These are phyloP conservation scores for Xylona heveae DNA, from an alignment of 495 filamentous ascomycete genomes.

Conservation along the genomic window DNA sequence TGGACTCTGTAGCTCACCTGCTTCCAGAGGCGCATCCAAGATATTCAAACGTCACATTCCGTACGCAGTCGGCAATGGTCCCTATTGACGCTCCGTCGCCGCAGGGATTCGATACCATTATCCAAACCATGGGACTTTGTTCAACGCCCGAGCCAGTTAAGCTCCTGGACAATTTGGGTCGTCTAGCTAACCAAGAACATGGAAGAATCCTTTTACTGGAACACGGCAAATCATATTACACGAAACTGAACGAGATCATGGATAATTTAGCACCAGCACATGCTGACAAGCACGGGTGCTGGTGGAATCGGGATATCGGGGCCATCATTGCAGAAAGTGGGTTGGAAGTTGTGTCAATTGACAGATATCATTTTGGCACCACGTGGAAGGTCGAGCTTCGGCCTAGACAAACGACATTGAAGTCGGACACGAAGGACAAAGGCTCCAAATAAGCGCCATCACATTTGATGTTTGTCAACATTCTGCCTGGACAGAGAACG, in stretches of 20 bases:
- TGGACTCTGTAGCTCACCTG: background rate
- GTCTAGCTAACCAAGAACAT: conserved; percentile 18
- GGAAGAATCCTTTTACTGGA: conserved; percentile 75
- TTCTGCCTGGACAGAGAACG: too few species aligned
- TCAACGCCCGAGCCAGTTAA: conserved; percentile 53
- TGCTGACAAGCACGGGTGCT: conserved; percentile 75
- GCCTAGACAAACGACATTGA: conserved; percentile 14
- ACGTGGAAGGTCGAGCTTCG: conserved; percentile 44
- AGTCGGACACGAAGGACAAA: conserved; percentile 6
- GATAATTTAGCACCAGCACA: conserved; percentile 60
- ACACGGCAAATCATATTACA: conserved; percentile 63
- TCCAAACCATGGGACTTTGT: conserved; percentile 90
- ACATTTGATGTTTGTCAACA: conserved; percentile 13
- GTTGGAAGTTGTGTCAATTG: conserved; percentile 50
- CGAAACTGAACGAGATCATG: conserved; percentile 56
- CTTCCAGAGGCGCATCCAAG: conserved; percentile 18
- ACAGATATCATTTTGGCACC: conserved; percentile 56
- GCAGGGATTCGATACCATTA: conserved; percentile 50
- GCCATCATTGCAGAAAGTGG: conserved; percentile 58
- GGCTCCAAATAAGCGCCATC: conserved; percentile 15
- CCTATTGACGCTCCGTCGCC: conserved; percentile 15
- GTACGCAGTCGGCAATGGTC: conserved; percentile 16
- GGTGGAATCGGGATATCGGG: conserved; percentile 91
- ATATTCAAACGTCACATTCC: conserved; percentile 23
- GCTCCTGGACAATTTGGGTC: conserved; percentile 38